A percentile compares a stretch with the other conserved stretches of the same genome.
Evolutionary conservation across 1,284 basidiomycete species (phyloP).

Genomic region (Microbotryum violaceum): DNA sequence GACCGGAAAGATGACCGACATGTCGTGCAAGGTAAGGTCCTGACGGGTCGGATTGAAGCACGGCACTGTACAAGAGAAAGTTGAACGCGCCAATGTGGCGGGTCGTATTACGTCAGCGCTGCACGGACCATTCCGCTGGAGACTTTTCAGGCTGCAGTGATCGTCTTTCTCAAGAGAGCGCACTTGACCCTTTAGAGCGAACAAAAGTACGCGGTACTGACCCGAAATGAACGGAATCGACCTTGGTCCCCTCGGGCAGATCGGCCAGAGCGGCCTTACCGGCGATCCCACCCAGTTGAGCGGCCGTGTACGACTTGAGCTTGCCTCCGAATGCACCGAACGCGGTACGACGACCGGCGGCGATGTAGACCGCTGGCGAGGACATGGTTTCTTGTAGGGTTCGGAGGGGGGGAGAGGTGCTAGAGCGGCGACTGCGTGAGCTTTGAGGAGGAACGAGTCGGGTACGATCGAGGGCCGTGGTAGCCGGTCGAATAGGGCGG

Average conservation of each 20-base stretch:
- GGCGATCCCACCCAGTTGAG: constrained; percentile 48
- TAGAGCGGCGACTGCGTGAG: no score
- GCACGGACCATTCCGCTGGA: neutral
- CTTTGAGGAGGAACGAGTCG: no score
- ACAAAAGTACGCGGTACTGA: constrained; percentile 27
- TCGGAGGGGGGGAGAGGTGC: no score
- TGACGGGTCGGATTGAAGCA: constrained; percentile 50
- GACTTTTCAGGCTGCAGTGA: no score
- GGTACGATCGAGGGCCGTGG: no score
- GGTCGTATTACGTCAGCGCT: neutral
- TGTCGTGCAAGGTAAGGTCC: constrained; percentile 94
- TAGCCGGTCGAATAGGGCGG: no score
- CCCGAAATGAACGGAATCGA: constrained; percentile 48
- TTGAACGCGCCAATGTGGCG: no score
- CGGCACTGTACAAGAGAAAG: constrained; percentile 37
- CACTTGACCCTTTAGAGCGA: neutral
- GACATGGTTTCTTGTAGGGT: neutral
- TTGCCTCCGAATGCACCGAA: constrained; percentile 52
- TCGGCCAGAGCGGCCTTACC: constrained; percentile 49
- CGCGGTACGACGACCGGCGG: constrained; percentile 47
- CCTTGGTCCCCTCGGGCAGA: constrained; percentile 43
- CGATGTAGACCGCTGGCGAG: constrained; percentile 35
- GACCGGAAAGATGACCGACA: constrained; percentile 78
- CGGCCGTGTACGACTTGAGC: constrained; percentile 44
- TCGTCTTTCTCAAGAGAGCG: neutral